These are phyloP conservation scores for Voacanga thouarsii DNA, from an alignment of 257 asterid species.

Conservation along the genomic window DNA sequence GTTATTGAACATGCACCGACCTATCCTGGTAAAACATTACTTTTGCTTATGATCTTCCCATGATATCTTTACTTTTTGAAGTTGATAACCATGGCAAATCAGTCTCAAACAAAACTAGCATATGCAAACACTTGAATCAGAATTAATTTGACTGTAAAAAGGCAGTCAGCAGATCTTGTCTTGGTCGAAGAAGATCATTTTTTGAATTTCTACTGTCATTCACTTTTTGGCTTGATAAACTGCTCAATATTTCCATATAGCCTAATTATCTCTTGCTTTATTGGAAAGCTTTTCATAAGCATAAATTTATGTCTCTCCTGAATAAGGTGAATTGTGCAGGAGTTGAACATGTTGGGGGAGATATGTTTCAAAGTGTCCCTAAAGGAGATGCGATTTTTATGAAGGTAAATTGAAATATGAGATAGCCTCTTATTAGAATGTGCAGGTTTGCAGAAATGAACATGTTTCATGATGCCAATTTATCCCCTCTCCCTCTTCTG, in stretches of 20 bases:
- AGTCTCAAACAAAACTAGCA: background rate
- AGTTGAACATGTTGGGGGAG: constrained; percentile 45
- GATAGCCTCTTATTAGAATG: background rate
- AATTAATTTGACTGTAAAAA: background rate
- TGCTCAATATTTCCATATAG: too few species aligned
- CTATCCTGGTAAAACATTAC: constrained; percentile 21
- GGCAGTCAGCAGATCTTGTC: background rate
- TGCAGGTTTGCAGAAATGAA: too few species aligned
- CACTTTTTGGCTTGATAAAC: too few species aligned
- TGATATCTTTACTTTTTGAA: background rate
- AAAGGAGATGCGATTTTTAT: constrained; percentile 42
- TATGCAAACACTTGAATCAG: background rate
- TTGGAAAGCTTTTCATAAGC: background rate
- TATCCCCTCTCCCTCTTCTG: too few species aligned
- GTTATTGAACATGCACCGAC: constrained; percentile 39
- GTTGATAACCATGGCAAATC: background rate
- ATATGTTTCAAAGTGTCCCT: constrained; percentile 50
- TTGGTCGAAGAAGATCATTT: background rate
- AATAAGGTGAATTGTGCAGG: constrained; percentile 24
- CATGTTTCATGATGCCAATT: too few species aligned
- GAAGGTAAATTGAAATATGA: constrained; percentile 24
- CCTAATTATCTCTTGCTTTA: background rate
- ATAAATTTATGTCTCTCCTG: too few species aligned
- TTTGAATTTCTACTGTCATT: too few species aligned
- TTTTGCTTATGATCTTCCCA: background rate